These are phyloP conservation scores for Pseudocercospora vitis DNA, from an alignment of 2,329 filamentous ascomycete genomes.

Conservation along the genomic window DNA sequence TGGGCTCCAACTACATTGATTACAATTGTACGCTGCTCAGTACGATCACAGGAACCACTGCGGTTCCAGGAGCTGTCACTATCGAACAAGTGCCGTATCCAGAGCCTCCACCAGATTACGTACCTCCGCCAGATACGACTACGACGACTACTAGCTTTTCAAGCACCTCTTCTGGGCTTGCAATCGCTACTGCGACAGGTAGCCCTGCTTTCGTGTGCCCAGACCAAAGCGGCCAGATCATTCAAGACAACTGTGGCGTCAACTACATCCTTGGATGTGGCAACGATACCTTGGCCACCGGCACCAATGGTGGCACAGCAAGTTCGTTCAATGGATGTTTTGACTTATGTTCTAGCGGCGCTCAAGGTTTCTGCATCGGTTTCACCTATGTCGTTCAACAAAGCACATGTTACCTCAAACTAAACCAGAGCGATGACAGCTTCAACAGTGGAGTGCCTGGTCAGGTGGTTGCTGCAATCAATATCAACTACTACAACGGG, in stretches of 20 bases:
- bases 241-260: constrained; percentile 13
- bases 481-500: constrained; percentile 10
- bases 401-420: constrained; percentile 10
- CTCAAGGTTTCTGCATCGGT: not conserved
- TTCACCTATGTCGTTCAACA: not conserved
- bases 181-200: constrained; percentile 2
- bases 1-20: constrained; percentile 11
- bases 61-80: constrained; percentile 9
- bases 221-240: constrained; percentile 7
- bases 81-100: constrained; percentile 3
- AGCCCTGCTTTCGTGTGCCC: constrained; percentile 1
- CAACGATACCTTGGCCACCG: not conserved
- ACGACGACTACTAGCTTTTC: not conserved
- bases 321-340: constrained; percentile 9
- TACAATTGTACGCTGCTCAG: constrained; percentile 17
- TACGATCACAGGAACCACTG: constrained; percentile 9
- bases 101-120: constrained; percentile 11
- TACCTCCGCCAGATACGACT: constrained; percentile 2
- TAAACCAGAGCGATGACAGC: not conserved
- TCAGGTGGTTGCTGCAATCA: constrained; percentile 1
- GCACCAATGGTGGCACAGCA: not conserved
- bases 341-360: constrained; percentile 8
- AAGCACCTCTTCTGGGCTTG: not conserved
- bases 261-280: constrained; percentile 11
- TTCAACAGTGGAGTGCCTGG: not conserved